Base-by-base conservation (phyloP, 1,284 basidiomycete genomes). In the Ceratobasidium sp. region DNA sequence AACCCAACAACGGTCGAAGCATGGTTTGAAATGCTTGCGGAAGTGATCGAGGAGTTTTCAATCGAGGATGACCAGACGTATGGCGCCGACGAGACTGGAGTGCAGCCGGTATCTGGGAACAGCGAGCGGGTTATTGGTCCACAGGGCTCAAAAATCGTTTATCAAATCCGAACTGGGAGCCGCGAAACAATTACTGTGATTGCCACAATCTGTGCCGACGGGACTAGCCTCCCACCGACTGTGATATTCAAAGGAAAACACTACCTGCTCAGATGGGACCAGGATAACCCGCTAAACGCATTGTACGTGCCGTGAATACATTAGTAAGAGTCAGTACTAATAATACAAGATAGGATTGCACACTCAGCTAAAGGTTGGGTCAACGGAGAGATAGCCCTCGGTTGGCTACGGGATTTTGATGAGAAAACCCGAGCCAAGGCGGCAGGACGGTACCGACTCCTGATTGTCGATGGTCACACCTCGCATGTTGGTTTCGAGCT, bases 401-500 rank as follows among this genome's bases (percentile, higher is more conserved):
- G 80, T 19, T 86, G 83, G 83, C 69, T 86, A 25, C 64, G 83
- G 19, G 79, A 82, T 19, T 86, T 86, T 79, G 82, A 85, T 54
- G 37, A 76, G 0, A 54, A 81, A 59, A 86, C 84, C 43, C 57
- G 76, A 34, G 82, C 82, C 46, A 85, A 85, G 76, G 84, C 83
- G 11, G 71, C 37, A 25, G 82, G 83, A 32, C 15, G 68, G 3
- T 80, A 78, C 4, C 76, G 80, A 0, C 79, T 84, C 6, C 81
- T 86, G 2, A 54, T 86, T 7, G 76, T 86, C 29, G 84, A 86
- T 80, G 84, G 85, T 0, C 85, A 86, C 77, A 82, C 80, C 65
- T 86, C 85, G 0, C 85, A 87, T 76, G 83, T 83, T 77, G 82
- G 82, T 3, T 43, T 68, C 0, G 80, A 82, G 4, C 80, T 87